Percentiles rank a stretch among this genome's conserved stretches.
phyloP scores from a whole-genome alignment of 129 eudicot species.

The Saussurea involucrata region DNA sequence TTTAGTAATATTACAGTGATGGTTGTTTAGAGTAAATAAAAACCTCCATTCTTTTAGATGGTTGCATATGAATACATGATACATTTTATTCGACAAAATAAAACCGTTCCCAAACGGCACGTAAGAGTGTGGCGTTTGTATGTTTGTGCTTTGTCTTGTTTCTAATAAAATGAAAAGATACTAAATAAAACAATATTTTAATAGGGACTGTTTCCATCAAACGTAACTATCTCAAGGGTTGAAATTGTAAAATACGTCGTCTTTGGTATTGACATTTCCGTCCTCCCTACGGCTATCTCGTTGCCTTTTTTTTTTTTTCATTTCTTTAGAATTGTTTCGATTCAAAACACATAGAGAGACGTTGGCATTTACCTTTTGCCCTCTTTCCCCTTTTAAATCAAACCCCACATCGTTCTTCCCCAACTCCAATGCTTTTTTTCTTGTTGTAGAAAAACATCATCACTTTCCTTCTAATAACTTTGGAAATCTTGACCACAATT shows the following conservation, averaged over 20 bases:
- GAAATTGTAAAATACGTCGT: neutral
- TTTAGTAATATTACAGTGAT: no score
- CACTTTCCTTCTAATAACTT: neutral
- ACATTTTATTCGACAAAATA: neutral
- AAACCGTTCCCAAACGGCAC: conserved; percentile 19
- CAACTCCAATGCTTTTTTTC: neutral
- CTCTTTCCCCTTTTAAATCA: conserved; percentile 30
- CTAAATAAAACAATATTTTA: neutral
- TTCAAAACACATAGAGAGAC: conserved; percentile 43
- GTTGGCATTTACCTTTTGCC: conserved; percentile 36
- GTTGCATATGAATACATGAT: neutral
- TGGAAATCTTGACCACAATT: neutral
- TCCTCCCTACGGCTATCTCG: conserved; percentile 49
- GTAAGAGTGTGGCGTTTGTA: neutral
- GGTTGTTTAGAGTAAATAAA: no score
- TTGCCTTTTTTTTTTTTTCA: neutral
- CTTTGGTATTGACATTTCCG: conserved; percentile 44
- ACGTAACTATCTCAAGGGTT: conserved; percentile 6
- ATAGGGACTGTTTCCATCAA: conserved; percentile 15
- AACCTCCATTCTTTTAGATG: no score
- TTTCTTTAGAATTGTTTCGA: conserved; percentile 17
- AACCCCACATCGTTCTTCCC: conserved; percentile 16
- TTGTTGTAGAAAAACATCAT: neutral
- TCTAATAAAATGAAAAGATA: neutral
- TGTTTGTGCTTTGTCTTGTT: conserved; percentile 7